Conservation (phyloP, 306 rosid genomes). For the Cicer bijugum region DNA sequence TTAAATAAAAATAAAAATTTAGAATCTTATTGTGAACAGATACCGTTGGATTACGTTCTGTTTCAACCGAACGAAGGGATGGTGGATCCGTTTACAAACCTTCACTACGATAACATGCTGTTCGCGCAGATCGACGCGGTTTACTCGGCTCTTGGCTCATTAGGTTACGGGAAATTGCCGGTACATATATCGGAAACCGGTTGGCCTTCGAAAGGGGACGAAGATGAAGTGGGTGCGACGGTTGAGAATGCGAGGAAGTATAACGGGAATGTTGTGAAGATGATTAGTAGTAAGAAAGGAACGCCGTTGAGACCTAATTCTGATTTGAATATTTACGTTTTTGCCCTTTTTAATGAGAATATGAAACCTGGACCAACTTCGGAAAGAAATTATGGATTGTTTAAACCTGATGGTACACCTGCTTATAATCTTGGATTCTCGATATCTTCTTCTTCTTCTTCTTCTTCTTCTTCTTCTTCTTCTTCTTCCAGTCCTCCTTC, state of each 20-base stretch:
- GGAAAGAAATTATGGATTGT: constrained; percentile 87
- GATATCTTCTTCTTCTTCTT: constrained; percentile 30
- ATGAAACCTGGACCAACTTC: constrained; percentile 97
- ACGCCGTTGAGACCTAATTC: constrained; percentile 77
- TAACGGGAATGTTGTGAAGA: constrained; percentile 76
- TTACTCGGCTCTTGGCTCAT: constrained; percentile 58
- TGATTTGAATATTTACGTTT: constrained; percentile 85
- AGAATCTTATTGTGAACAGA: constrained; percentile 12
- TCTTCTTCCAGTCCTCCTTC: constrained; percentile 25
- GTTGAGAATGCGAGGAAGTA: constrained; percentile 87
- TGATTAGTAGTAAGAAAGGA: constrained; percentile 58
- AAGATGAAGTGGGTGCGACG: constrained; percentile 79
- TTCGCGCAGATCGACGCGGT: constrained; percentile 97
- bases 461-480: constrained; percentile 36
- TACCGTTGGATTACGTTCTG: constrained; percentile 72
- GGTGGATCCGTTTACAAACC: constrained; percentile 68
- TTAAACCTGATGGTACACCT: constrained; percentile 85
- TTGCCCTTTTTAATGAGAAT: constrained; percentile 91
- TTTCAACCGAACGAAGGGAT: constrained; percentile 82
- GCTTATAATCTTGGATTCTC: constrained; percentile 65
- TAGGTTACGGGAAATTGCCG: constrained; percentile 69
- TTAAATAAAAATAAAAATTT: too few species aligned
- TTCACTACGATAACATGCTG: constrained; percentile 90
- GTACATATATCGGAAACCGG: constrained; percentile 98
- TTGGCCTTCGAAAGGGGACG: constrained; percentile 97